Evolutionary conservation across 2,329 filamentous ascomycete genomes (phyloP).

Genomic region (Orbilia blumenaviensis): DNA sequence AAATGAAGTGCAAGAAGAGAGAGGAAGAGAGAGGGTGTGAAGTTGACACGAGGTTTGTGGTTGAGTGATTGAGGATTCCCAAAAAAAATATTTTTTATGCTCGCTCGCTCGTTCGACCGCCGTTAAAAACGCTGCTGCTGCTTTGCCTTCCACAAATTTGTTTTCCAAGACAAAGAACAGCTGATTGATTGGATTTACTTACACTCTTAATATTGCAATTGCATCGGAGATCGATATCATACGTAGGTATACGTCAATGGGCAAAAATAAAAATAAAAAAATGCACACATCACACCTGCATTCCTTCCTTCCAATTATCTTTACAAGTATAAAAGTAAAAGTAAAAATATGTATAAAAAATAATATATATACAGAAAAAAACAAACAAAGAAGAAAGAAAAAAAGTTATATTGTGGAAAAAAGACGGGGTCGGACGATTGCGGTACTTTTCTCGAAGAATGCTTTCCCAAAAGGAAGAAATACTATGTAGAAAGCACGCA

Average conservation of each 20-base stretch:
- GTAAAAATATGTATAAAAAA: background rate
- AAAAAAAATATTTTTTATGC: conserved; percentile 48
- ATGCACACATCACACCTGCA: conserved; percentile 1
- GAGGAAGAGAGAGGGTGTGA: background rate
- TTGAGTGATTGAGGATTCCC: conserved; percentile 12
- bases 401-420: background rate
- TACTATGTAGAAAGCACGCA: background rate
- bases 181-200: too few relatives aligned
- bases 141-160: background rate
- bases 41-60: background rate
- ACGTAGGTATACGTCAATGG: too few relatives aligned
- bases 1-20: conserved; percentile 22
- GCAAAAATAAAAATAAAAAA: too few relatives aligned
- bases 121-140: too few relatives aligned
- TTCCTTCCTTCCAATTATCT: background rate
- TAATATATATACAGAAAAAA: too few relatives aligned
- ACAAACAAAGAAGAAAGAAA: background rate
- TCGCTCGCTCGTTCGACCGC: background rate
- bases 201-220: too few relatives aligned
- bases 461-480: too few relatives aligned
- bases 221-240: too few relatives aligned
- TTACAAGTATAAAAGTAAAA: background rate
- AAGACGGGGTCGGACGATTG: background rate
- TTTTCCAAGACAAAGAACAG: background rate
- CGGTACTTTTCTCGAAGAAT: too few relatives aligned